Evolutionary conservation across 495 filamentous ascomycete species (phyloP).

Genomic region (Aspergillus affinis): DNA sequence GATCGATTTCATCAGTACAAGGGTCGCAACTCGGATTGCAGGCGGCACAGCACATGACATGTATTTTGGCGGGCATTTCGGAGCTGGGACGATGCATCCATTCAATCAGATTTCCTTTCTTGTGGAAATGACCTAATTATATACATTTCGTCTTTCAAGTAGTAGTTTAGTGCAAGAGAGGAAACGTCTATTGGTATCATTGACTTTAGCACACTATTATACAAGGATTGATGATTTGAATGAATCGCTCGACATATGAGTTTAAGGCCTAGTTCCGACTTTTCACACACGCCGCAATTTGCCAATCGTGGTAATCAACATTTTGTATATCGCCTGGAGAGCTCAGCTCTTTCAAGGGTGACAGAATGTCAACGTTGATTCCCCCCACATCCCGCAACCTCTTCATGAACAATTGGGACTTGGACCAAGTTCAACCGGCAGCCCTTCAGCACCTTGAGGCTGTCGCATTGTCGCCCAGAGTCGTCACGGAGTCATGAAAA

Average conservation of each 20-base stretch:
- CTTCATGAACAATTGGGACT: too few relatives aligned
- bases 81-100: not conserved
- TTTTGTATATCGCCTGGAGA: too few relatives aligned
- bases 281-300: not conserved
- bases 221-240: not conserved
- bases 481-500: too few relatives aligned
- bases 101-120: not conserved
- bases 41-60: not conserved
- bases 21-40: constrained; percentile 9
- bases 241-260: not conserved
- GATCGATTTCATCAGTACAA: constrained; percentile 3
- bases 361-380: too few relatives aligned
- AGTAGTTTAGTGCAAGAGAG: not conserved
- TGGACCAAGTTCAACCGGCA: too few relatives aligned
- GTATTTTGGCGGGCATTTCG: not conserved
- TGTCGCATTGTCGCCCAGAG: too few relatives aligned
- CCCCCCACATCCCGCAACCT: too few relatives aligned
- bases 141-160: not conserved
- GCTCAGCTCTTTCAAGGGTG: too few relatives aligned
- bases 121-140: not conserved
- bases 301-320: too few relatives aligned
- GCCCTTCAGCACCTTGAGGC: too few relatives aligned
- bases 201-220: not conserved
- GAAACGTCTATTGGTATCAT: not conserved
- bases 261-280: not conserved